phyloP scores from a whole-genome alignment of 495 filamentous ascomycete species.

The Trichoderma parareesei region DNA sequence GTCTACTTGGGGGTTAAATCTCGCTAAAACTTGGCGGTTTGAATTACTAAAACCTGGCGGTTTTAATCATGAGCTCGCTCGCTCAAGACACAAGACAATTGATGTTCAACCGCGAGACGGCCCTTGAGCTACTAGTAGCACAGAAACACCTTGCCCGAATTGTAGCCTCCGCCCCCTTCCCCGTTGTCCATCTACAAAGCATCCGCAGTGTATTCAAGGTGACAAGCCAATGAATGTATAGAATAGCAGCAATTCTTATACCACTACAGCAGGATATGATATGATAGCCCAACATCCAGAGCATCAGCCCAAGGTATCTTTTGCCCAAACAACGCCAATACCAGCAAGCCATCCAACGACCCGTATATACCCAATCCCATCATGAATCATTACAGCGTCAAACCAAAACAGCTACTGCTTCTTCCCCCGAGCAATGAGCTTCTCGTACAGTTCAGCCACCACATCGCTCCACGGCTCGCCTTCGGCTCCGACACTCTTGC shows the following conservation, averaged over 20 bases:
- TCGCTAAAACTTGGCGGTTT: slow-evolving; percentile 5
- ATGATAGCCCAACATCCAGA: neutral
- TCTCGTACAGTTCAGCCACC: slow-evolving; percentile 47
- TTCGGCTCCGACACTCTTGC: slow-evolving; percentile 25
- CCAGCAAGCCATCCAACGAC: neutral
- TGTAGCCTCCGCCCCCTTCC: neutral
- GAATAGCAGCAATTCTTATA: neutral
- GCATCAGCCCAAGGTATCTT: slow-evolving; percentile 5
- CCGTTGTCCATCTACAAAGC: neutral
- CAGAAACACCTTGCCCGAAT: neutral
- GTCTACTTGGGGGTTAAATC: neutral
- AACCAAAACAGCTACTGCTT: slow-evolving; percentile 21
- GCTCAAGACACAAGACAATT: neutral
- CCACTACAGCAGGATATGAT: neutral
- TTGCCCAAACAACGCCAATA: slow-evolving; percentile 1
- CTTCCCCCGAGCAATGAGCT: slow-evolving; percentile 45
- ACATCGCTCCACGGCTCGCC: slow-evolving; percentile 46
- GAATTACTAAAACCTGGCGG: slow-evolving; percentile 4
- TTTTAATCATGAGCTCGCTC: neutral
- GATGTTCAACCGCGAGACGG: neutral
- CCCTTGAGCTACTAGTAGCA: neutral
- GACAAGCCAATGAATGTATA: neutral
- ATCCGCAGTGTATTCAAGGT: neutral
- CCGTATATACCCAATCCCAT: neutral
- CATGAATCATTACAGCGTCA: slow-evolving; percentile 5